These are phyloP conservation scores for Starmerella scarabaei DNA, from an alignment of 805 yeast genomes.

Conservation along the genomic window DNA sequence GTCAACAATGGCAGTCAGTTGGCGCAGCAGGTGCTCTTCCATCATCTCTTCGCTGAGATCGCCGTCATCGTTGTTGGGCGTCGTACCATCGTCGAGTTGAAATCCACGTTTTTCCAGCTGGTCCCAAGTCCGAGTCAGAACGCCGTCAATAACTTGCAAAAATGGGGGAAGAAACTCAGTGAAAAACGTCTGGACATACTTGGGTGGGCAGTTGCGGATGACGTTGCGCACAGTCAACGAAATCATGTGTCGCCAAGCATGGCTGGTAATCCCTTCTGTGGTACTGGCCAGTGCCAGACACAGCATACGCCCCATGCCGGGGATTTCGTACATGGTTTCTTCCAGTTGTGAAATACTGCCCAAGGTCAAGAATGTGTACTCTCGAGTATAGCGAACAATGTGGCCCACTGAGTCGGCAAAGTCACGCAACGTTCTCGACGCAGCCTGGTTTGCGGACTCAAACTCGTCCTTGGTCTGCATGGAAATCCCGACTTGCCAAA, in stretches of 20 bases:
- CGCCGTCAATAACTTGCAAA: conserved; percentile 55
- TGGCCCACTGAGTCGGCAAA: conserved; percentile 98
- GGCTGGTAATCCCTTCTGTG: conserved; percentile 69
- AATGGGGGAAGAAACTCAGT: conserved; percentile 64
- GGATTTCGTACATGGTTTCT: conserved; percentile 75
- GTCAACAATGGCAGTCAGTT: conserved; percentile 82
- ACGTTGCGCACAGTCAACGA: conserved; percentile 78
- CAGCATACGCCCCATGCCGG: conserved; percentile 58
- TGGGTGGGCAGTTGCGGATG: conserved; percentile 75
- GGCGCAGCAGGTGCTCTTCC: conserved; percentile 90
- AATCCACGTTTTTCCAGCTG: conserved; percentile 40
- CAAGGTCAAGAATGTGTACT: conserved; percentile 80
- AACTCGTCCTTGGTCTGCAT: conserved; percentile 88
- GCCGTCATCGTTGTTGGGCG: conserved; percentile 61
- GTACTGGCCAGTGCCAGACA: conserved; percentile 79
- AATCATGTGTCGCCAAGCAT: conserved; percentile 95
- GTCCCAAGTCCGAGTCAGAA: conserved; percentile 69
- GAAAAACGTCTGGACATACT: conserved; percentile 56
- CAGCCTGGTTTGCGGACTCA: conserved; percentile 84
- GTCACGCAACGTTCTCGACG: conserved; percentile 85
- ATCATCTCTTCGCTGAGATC: conserved; percentile 94
- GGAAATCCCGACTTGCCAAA: conserved; percentile 98
- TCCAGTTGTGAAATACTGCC: conserved; percentile 84
- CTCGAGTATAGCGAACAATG: conserved; percentile 86
- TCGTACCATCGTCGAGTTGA: conserved; percentile 30